Base-by-base conservation (phyloP, 176 grass and related monocot genomes). In the Secale cereale region DNA sequence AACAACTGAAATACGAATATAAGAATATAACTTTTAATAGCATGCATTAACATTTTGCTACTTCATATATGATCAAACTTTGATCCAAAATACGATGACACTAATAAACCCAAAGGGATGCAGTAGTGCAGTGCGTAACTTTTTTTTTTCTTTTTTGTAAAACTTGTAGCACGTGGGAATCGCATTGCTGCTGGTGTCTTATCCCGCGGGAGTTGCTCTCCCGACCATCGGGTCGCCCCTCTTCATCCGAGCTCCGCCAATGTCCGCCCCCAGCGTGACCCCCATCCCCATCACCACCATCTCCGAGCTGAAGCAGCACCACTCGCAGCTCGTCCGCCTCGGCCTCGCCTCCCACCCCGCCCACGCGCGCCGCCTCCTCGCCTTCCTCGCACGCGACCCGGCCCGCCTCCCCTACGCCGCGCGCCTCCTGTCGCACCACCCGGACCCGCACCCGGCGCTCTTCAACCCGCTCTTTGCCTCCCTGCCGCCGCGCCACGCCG, bases 381-480 rank as follows among this genome's bases (percentile, higher is more conserved):
- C 90, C 72, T 94, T 92, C 90, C 85, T 91, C 31, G 92, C 71
- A 25, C 73, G 90, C 65, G 85, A 83, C 87, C 77, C 87, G 15
- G 82, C 61, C 46, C n/a, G 83, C 81, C 35, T 94, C 41, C 83
- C 84, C 60, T 92, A 94, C 82, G 92, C 90, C 4, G 59, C 88
- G 20, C 84, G 90, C 22, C 87, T 94, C 73, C 86, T 92, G 43
- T 77, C 43, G 7, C 87, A 75, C 87, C 92, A 92, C 82, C 90
- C 92, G 19, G 41, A 79, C 78, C 92, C 92, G n/a, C 87, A 90
- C 74, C 85, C 90, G 9, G 88, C 88, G 65, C 87, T 94, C 80
- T 88, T 89, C 82, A 94, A 94, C 87, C 83, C 87, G 63, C 87
- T 94, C 74, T 86, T 94, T 71, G 4, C 87, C 82, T 65, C 82